Evolutionary conservation across 2,329 filamentous ascomycete species (phyloP), one percentile per base, ranked within the genome.

Genomic region (Trichoderma sp.): DNA sequence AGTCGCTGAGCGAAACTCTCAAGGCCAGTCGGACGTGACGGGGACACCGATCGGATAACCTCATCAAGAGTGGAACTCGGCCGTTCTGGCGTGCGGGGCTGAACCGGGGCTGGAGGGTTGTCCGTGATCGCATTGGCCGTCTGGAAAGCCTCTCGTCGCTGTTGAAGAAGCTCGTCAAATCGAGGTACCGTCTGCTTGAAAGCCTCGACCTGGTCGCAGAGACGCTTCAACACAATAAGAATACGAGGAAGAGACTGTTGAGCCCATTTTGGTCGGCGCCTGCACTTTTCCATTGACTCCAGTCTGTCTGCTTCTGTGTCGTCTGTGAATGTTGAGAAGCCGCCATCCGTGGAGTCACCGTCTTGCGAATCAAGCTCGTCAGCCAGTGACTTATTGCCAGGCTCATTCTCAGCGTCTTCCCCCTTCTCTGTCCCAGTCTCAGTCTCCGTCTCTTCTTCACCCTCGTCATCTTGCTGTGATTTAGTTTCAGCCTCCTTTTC

Each of bases 121-220:
- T 77, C 75, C 53, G 82, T 76, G 33, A 85, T 83, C 7, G 82
- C 75, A 72, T 88, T 86, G 2, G 88, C 87, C 3, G 86, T 87
- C 73, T 88, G 86, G 74, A 91, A 91, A 0, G 87, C 88, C 71
- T 89, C 86, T 5, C 88, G 87, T 14, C 84, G 88, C 78, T 86
- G 89, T 79, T 85, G 89, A 4, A 94, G 81, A 2, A 94, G 83
- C 47, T 91, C 88, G 63, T 93, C 89, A 75, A 94, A 94, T 47
- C 92, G 87, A 0, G 91, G 88, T 7, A 94, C 85, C 6, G 87
- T 86, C 58, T 83, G 81, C 65, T 88, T 87, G 81, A 91, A 93
- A 1, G 81, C 81, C 16, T 83, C 79, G 14, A 92, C 85, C 75
- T 93, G 88, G 29, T 88, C 84, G 13, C 88, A 85, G 0, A 94